Base-by-base conservation (phyloP, 495 filamentous ascomycete genomes). In the Penicillium coprophilum region DNA sequence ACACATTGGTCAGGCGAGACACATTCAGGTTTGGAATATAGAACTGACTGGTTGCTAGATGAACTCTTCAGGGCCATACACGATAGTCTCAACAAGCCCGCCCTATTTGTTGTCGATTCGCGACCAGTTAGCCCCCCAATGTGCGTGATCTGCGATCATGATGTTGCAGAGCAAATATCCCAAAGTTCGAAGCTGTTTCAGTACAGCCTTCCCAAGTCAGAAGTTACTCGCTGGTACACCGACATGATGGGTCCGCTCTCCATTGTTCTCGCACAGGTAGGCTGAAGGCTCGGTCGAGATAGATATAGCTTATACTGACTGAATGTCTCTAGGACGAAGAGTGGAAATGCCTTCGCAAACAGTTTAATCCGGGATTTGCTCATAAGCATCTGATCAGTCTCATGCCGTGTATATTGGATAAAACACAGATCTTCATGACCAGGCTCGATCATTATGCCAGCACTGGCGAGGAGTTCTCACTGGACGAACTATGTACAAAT, bases 161-260 rank as follows among this genome's bases (percentile, higher is more conserved):
- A 67, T 9, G 31, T 67, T 11, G 64, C 64, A 15, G 64, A 67
- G 45, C 64, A 63, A 20, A 56, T 81, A 4, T 65, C 72, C 0
- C 64, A 61, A 13, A 20, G 64, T 0, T 68, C 74, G 9, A 78
- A 72, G 49, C 15, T 27, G 9, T 75, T 70, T 39, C 73, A 71
- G 7, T 79, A 73, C 57, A 76, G 75, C 47, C 48, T 62, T 9
- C 62, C 76, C 4, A 83, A 83, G 56, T 70, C 69, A 0, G 75
- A 75, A 7, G 72, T 71, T 0, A 24, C 74, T 0, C 43, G 41
- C 4, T 49, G 31, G 46, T 49, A 23, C 10, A 32, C 20, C 4
- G 46, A 49, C 8, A 13, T 49, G 46, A 34, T 49, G 19, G 46
- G 46, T 1, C 11, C 31, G 8, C 31, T 23, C 6, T 50, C 47